Base-by-base conservation (phyloP, 164 flowering plant species). In the Tetrastigma voinierianum region DNA sequence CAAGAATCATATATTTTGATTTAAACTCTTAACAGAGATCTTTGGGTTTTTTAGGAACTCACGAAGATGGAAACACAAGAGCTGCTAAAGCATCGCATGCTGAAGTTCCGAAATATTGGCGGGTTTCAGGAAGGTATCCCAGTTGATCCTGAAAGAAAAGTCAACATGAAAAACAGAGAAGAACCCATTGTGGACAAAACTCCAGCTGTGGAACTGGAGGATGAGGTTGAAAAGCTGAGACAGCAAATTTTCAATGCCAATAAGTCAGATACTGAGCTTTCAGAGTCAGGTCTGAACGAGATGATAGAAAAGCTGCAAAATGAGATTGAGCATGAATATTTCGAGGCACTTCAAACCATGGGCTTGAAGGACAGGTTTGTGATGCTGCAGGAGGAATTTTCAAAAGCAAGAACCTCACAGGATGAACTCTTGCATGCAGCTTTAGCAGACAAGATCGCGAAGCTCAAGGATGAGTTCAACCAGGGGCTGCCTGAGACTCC, bases 91-190 rank as follows among this genome's bases (percentile, higher is more conserved):
- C 91, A 91, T 68, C 81, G 98, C 64, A 70, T 45, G 69, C 85
- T 74, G 1, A 93, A 96, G 78, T 96, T 89, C 82, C 83, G 96
- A 10, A 76, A 80, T 23, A 59, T 92, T 55, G 96, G 97, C 69
- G 86, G 87, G 18, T 86, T 83, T 64, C 79, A 83, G 74, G 94
- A 91, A 72, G 96, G 90, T 51, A 51, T 81, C 11, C 92, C 88
- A 18, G 24, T 77, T 19, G 90, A 85, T 44, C 87, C 93, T 7
- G 65, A 62, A 54, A 85, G 60, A 78, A 87, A 83, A 72, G 69
- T 64, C 60, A 84, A 87, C 76, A 87, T 87, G 96, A 89, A 87
- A 64, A 78, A 72, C 84, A 87, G 77, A 76, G 88, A 83, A 19
- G 80, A 68, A 49, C 84, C 86, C 1, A 32, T 77, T 52, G 55